Evolutionary conservation across 352 stramenopile species (phyloP).

Genomic region (Globisporangium recalcitrans): DNA sequence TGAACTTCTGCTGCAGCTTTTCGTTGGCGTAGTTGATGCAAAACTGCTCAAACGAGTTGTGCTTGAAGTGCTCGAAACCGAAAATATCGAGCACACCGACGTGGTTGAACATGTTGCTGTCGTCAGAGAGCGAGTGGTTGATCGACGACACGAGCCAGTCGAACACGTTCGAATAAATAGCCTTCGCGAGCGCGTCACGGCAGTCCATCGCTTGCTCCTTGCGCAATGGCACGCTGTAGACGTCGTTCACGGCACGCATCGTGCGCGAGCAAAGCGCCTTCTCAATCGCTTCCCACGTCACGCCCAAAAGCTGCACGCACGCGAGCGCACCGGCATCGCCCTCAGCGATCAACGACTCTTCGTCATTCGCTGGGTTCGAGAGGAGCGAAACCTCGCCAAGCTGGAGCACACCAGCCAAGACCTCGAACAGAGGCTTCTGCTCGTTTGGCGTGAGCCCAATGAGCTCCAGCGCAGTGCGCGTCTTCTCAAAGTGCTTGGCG

Average conservation of each 20-base stretch:
- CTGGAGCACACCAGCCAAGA: conserved; percentile 92
- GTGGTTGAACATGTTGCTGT: conserved; percentile 76
- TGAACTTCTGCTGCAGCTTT: conserved; percentile 86
- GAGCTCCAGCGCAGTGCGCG: conserved; percentile 52
- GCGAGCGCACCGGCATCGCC: conserved; percentile 33
- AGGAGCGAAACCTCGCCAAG: conserved; percentile 90
- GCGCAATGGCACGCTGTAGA: conserved; percentile 41
- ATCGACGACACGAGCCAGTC: conserved; percentile 89
- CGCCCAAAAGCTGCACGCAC: conserved; percentile 85
- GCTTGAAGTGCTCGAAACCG: conserved; percentile 98
- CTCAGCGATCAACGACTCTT: conserved; percentile 63
- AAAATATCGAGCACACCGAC: conserved; percentile 99
- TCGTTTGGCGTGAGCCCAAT: conserved; percentile 83
- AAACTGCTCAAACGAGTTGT: conserved; percentile 88
- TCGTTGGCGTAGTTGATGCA: conserved; percentile 85
- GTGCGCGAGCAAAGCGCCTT: conserved; percentile 89
- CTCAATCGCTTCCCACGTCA: conserved; percentile 87
- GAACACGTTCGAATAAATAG: conserved; percentile 92
- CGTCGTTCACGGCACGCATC: conserved; percentile 72
- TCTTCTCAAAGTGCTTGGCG: conserved; percentile 82
- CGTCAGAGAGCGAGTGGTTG: conserved; percentile 85
- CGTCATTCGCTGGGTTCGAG: conserved; percentile 66
- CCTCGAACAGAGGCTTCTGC: conserved; percentile 89
- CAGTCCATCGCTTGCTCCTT: conserved; percentile 76
- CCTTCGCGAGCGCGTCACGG: conserved; percentile 90